Conservation (phyloP, 169 alveolate genomes). For the Plasmodium falciparum region DNA sequence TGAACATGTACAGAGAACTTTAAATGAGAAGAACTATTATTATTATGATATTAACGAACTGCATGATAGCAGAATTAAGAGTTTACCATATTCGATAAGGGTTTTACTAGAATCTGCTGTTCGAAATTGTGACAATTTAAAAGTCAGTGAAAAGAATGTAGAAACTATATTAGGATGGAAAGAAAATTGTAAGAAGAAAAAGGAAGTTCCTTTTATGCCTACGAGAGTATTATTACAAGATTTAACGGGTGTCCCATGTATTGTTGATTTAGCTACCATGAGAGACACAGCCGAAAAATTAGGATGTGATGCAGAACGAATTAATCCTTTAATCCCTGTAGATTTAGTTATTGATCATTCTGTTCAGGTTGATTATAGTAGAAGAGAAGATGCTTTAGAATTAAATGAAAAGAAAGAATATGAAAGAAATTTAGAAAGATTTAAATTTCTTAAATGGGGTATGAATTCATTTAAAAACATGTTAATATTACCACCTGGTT, state of each 20-base stretch:
- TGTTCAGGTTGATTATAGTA: conserved; percentile 95
- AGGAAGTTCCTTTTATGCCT: conserved; percentile 97
- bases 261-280: conserved; percentile 98
- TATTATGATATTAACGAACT: conserved; percentile 77
- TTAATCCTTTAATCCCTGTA: conserved; percentile 96
- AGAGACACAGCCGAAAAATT: conserved; percentile 94
- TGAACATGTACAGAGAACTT: conserved; percentile 3
- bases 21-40: conserved; percentile 9
- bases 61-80: conserved; percentile 82
- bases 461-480: conserved; percentile 94
- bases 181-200: conserved; percentile 80
- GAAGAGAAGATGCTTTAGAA: conserved; percentile 90
- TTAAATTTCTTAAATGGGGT: conserved; percentile 97
- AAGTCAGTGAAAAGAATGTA: conserved; percentile 92
- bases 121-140: conserved; percentile 95
- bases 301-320: conserved; percentile 93
- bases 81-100: conserved; percentile 94
- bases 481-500: conserved; percentile 97
- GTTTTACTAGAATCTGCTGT: conserved; percentile 95
- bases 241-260: conserved; percentile 97
- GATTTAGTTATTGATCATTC: conserved; percentile 97
- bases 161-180: conserved; percentile 95
- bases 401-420: conserved; percentile 94
- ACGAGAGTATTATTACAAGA: conserved; percentile 97
- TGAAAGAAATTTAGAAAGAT: conserved; percentile 94